Percentiles rank a stretch among this genome's conserved stretches.
Conservation (phyloP, 805 yeast genomes). For the Saccharomycopsis lassenensis region DNA sequence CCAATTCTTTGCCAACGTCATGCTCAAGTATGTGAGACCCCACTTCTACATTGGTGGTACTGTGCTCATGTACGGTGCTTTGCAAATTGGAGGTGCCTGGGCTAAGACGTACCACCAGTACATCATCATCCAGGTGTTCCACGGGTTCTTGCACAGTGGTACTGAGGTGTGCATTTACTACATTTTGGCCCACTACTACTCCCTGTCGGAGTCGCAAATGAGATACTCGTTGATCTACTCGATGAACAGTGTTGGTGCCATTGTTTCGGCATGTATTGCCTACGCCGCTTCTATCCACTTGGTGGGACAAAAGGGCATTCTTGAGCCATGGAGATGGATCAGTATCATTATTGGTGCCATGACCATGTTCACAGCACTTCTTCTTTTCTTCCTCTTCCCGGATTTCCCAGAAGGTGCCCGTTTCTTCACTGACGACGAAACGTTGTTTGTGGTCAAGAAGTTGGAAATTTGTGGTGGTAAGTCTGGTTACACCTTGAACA, state of each 20-base stretch:
- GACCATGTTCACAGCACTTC: conserved; percentile 22
- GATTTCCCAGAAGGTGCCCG: conserved; percentile 65
- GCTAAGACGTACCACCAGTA: conserved; percentile 45
- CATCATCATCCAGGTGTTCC: conserved; percentile 47
- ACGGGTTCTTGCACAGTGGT: conserved; percentile 60
- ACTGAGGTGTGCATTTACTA: conserved; percentile 69
- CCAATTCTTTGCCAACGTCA: conserved; percentile 54
- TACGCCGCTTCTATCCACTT: conserved; percentile 29
- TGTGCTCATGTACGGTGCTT: conserved; percentile 49
- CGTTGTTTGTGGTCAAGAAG: conserved; percentile 43
- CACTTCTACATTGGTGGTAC: conserved; percentile 50
- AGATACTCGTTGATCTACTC: conserved; percentile 54
- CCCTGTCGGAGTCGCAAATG: conserved; percentile 53
- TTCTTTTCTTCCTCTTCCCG: conserved; percentile 40
- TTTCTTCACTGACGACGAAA: conserved; percentile 41
- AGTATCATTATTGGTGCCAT: conserved; percentile 37
- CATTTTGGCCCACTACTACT: conserved; percentile 53
- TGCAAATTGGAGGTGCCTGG: too few relatives aligned
- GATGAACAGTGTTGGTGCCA: conserved; percentile 65
- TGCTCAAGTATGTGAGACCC: conserved; percentile 47
- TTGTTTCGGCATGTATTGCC: conserved; percentile 59
- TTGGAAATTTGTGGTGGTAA: conserved; percentile 41
- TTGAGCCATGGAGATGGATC: conserved; percentile 37
- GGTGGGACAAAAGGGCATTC: conserved; percentile 40
- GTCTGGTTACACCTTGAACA: conserved; percentile 38